phyloP scores from a whole-genome alignment of 2,329 filamentous ascomycete genomes.

The Aspergillus fumigatus region DNA sequence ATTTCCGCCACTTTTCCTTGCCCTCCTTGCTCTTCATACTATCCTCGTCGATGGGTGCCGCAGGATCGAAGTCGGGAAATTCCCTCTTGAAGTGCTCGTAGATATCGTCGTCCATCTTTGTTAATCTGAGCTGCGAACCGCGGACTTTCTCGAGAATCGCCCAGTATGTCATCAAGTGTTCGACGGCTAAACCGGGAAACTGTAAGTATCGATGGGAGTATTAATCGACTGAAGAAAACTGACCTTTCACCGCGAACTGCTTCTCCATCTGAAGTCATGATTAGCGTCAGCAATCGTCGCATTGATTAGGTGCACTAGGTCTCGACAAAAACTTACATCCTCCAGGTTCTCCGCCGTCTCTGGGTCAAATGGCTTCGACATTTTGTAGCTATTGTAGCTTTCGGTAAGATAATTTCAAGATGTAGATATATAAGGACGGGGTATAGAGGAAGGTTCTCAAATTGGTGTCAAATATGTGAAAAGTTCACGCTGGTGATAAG shows the following conservation, averaged over 20 bases:
- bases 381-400: constrained; percentile 15
- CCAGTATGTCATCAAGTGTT: constrained; percentile 98
- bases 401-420: background rate
- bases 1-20: constrained; percentile 92
- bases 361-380: constrained; percentile 47
- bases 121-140: constrained; percentile 84
- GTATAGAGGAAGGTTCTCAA: too few species aligned
- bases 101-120: constrained; percentile 93
- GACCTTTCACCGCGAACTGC: constrained; percentile 96
- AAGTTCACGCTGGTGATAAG: constrained; percentile 6
- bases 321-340: constrained; percentile 50
- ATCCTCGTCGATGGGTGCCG: constrained; percentile 77
- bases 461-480: background rate
- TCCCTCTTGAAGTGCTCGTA: constrained; percentile 79
- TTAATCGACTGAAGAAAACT: constrained; percentile 2
- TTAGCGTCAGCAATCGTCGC: constrained; percentile 20
- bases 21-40: constrained; percentile 96
- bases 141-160: constrained; percentile 84
- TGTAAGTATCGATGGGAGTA: constrained; percentile 7
- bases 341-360: constrained; percentile 66
- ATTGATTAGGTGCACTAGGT: background rate
- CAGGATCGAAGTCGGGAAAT: constrained; percentile 89
- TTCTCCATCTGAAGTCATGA: constrained; percentile 74
- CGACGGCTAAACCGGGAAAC: constrained; percentile 55
- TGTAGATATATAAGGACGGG: background rate